Evolutionary conservation across 306 rosid genomes (phyloP).

Genomic region (Inga laurina): DNA sequence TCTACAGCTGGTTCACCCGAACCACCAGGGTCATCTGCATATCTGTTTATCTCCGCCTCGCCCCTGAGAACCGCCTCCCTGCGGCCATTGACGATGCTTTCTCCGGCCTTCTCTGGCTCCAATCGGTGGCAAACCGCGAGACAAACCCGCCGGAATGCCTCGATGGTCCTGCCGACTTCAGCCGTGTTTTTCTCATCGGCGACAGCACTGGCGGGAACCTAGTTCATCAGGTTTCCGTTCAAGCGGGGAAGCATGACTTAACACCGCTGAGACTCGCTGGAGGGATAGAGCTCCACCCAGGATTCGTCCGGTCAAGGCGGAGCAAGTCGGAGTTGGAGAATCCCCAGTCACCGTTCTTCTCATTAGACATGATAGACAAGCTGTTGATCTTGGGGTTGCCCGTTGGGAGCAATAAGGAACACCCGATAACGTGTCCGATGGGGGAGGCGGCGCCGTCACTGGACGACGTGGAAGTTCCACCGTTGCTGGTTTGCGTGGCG

Average conservation of each 20-base stretch:
- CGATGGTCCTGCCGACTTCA: slow-evolving; percentile 35
- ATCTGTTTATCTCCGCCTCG: slow-evolving; percentile 52
- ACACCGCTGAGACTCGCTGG: slow-evolving; percentile 47
- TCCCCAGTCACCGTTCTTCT: slow-evolving; percentile 56
- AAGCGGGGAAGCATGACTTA: slow-evolving; percentile 37
- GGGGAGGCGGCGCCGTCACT: slow-evolving; percentile 41
- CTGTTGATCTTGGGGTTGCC: slow-evolving; percentile 54
- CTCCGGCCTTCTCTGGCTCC: slow-evolving; percentile 54
- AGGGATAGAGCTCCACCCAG: slow-evolving; percentile 61
- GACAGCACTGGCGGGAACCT: slow-evolving; percentile 72
- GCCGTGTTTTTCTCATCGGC: slow-evolving; percentile 63
- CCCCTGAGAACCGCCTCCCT: slow-evolving; percentile 71
- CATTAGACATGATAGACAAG: slow-evolving; percentile 70
- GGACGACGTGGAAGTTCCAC: slow-evolving; percentile 51
- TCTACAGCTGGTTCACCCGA: slow-evolving; percentile 43
- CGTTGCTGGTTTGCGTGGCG: slow-evolving; percentile 57
- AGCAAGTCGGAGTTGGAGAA: slow-evolving; percentile 69
- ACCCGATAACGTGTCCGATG: slow-evolving; percentile 75
- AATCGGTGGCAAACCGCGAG: slow-evolving; percentile 22
- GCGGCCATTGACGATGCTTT: slow-evolving; percentile 52
- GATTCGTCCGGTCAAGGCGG: slow-evolving; percentile 43
- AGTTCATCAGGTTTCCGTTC: slow-evolving; percentile 54
- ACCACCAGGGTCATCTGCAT: slow-evolving; percentile 45
- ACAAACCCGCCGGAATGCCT: slow-evolving; percentile 35
- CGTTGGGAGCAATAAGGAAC: slow-evolving; percentile 52